Conservation (phyloP, 352 stramenopile genomes). For the Globisporangium okanoganense region DNA sequence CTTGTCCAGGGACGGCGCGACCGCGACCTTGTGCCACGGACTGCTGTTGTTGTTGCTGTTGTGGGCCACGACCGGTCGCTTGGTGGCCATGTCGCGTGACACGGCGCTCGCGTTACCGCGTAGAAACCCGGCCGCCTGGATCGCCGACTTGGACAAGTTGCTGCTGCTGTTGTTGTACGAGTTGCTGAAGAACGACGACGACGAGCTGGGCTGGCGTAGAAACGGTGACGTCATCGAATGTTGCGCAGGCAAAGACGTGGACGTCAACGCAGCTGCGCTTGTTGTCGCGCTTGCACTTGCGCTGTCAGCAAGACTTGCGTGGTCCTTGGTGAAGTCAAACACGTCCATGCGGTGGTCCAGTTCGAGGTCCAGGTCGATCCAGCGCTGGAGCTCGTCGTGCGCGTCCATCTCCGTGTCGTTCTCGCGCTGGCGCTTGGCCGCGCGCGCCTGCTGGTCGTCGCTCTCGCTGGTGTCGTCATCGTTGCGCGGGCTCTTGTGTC, state of each 20-base stretch:
- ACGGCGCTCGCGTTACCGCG: slow-evolving; percentile 10
- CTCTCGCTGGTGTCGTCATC: not conserved
- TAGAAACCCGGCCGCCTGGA: slow-evolving; percentile 13
- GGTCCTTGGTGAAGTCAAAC: slow-evolving; percentile 36
- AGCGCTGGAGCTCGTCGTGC: slow-evolving; percentile 55
- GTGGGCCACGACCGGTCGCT: slow-evolving; percentile 11
- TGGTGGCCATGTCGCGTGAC: slow-evolving; percentile 8
- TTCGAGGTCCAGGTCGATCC: slow-evolving; percentile 59
- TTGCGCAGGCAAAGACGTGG: slow-evolving; percentile 6
- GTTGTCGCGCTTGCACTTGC: not conserved
- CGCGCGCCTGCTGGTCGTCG: slow-evolving; percentile 4
- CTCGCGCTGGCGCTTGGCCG: slow-evolving; percentile 14
- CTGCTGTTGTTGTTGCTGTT: too few species aligned
- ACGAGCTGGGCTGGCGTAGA: slow-evolving; percentile 1
- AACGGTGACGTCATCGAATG: slow-evolving; percentile 2
- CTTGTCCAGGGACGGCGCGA: slow-evolving; percentile 24
- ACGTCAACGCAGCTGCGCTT: not conserved
- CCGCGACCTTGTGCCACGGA: slow-evolving; percentile 14
- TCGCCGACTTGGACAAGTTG: slow-evolving; percentile 11
- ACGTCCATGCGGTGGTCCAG: slow-evolving; percentile 58
- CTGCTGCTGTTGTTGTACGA: slow-evolving; percentile 19
- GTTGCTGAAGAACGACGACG: slow-evolving; percentile 15
- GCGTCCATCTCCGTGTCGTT: slow-evolving; percentile 31
- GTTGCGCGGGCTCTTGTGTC: not conserved
- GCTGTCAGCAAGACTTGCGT: not conserved